Conservation (phyloP, 306 rosid species). For the Vigna radiata region DNA sequence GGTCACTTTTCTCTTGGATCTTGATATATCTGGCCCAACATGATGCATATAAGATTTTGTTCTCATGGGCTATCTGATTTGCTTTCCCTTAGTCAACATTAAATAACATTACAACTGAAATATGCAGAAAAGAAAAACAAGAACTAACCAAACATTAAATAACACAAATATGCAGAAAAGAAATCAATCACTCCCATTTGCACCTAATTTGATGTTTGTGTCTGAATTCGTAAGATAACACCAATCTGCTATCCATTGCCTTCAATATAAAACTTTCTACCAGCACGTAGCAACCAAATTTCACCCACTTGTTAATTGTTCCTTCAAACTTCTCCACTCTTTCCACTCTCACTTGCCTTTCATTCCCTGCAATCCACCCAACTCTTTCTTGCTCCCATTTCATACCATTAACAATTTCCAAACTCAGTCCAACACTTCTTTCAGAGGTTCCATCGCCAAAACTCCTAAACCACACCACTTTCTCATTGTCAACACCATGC, state of each 20-base stretch:
- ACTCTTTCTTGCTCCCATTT: slow-evolving; percentile 50
- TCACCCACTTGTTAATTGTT: slow-evolving; percentile 39
- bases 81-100: too few relatives aligned
- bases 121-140: not conserved
- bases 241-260: slow-evolving; percentile 54
- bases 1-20: too few relatives aligned
- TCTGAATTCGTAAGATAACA: slow-evolving; percentile 55
- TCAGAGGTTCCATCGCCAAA: slow-evolving; percentile 24
- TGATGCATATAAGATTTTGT: too few relatives aligned
- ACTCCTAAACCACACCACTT: slow-evolving; percentile 53
- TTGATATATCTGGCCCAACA: too few relatives aligned
- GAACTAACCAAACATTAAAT: not conserved
- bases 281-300: slow-evolving; percentile 55
- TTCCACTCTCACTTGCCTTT: slow-evolving; percentile 39
- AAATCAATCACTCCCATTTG: slow-evolving; percentile 59
- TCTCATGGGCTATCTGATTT: too few relatives aligned
- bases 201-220: slow-evolving; percentile 61
- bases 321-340: slow-evolving; percentile 56
- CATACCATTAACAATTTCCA: slow-evolving; percentile 55
- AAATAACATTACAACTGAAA: too few relatives aligned
- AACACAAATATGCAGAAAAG: not conserved
- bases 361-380: slow-evolving; percentile 41
- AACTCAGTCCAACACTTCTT: slow-evolving; percentile 49
- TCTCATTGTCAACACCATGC: not conserved
- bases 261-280: slow-evolving; percentile 63